phyloP scores from a whole-genome alignment of 345 rosid genomes.

The Dipteronia sinensis region DNA sequence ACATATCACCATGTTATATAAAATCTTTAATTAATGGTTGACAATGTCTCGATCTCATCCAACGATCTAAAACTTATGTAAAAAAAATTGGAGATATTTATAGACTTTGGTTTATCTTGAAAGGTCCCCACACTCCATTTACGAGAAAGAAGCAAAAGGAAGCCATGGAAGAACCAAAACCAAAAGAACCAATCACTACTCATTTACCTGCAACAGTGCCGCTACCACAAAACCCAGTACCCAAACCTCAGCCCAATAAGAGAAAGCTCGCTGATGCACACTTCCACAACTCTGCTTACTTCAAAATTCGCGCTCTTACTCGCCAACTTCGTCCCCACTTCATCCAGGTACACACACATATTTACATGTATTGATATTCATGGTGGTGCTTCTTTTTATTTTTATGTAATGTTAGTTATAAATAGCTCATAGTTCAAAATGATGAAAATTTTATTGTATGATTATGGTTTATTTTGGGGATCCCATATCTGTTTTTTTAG shows the following conservation, averaged over 20 bases:
- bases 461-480: background rate
- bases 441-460: background rate
- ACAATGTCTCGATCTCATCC: background rate
- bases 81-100: background rate
- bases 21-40: no score
- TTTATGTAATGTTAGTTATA: no score
- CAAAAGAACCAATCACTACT: background rate
- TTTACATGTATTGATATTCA: background rate
- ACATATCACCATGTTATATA: no score
- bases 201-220: background rate
- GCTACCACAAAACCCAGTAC: background rate
- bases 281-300: constrained; percentile 20
- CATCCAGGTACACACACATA: constrained; percentile 11
- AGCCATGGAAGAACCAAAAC: background rate
- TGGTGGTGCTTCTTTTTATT: background rate
- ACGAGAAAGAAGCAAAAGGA: background rate
- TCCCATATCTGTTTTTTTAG: background rate
- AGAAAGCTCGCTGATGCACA: constrained; percentile 2
- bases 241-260: background rate
- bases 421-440: no score
- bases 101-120: background rate
- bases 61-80: no score
- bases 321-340: constrained; percentile 32
- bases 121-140: background rate
- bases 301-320: constrained; percentile 27